phyloP scores from a whole-genome alignment of 2,329 filamentous ascomycete species.

The Bipolaris zeicola region DNA sequence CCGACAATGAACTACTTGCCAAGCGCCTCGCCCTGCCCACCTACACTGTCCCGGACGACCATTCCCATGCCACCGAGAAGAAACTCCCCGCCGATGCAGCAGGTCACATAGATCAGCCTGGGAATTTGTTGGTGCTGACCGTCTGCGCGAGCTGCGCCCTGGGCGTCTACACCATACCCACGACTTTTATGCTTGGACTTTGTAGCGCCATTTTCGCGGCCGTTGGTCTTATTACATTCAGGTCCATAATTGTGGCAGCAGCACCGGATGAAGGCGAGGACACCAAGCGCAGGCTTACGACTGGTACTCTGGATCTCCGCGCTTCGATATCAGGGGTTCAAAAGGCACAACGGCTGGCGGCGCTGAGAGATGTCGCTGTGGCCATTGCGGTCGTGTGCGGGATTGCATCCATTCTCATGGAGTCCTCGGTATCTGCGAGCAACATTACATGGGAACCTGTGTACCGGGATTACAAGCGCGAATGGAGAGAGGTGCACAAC shows the following conservation, averaged over 20 bases:
- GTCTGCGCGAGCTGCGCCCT: constrained; percentile 46
- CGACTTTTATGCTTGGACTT: constrained; percentile 49
- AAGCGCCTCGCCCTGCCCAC: constrained; percentile 33
- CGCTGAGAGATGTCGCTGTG: constrained; percentile 38
- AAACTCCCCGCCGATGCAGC: constrained; percentile 21
- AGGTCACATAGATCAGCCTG: constrained; percentile 27
- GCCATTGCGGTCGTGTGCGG: constrained; percentile 36
- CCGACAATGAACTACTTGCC: constrained; percentile 34
- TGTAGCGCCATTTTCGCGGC: constrained; percentile 51
- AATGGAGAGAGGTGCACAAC: constrained; percentile 39
- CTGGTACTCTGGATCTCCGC: constrained; percentile 41
- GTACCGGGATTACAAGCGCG: constrained; percentile 26
- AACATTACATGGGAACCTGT: constrained; percentile 37
- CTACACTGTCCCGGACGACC: constrained; percentile 28
- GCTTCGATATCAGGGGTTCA: constrained; percentile 29
- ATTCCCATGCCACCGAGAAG: constrained; percentile 24
- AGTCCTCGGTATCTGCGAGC: constrained; percentile 32
- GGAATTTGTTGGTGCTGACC: constrained; percentile 43
- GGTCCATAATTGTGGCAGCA: constrained; percentile 37
- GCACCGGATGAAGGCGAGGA: constrained; percentile 29
- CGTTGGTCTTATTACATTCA: constrained; percentile 50
- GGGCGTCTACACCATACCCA: constrained; percentile 41
- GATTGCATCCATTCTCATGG: constrained; percentile 35
- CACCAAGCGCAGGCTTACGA: constrained; percentile 40
- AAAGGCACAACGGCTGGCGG: constrained; percentile 32